Conservation (phyloP, 2,329 filamentous ascomycete species). For the Allantophomopsis cytisporea region DNA sequence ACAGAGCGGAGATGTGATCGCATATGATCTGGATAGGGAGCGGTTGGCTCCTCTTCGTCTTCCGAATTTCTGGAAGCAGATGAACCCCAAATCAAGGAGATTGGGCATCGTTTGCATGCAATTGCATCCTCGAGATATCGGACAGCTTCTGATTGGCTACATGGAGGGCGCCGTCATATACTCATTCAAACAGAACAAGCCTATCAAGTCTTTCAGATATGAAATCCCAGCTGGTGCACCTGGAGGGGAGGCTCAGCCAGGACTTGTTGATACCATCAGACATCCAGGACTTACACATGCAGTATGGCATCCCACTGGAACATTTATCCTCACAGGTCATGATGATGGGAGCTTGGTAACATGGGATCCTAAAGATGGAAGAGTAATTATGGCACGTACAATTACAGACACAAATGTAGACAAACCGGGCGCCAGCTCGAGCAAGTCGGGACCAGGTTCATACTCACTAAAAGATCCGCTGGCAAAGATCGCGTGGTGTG, state of each 20-base stretch:
- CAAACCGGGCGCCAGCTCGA: slow-evolving; percentile 37
- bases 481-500: slow-evolving; percentile 78
- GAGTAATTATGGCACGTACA: slow-evolving; percentile 71
- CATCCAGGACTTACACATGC: slow-evolving; percentile 70
- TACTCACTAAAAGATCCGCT: slow-evolving; percentile 60
- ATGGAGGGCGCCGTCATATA: slow-evolving; percentile 77
- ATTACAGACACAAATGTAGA: slow-evolving; percentile 63
- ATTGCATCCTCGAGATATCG: slow-evolving; percentile 84
- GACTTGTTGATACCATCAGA: slow-evolving; percentile 45
- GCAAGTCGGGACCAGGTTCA: slow-evolving; percentile 29
- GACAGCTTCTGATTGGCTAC: slow-evolving; percentile 85
- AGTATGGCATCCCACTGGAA: slow-evolving; percentile 79
- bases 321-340: slow-evolving; percentile 17
- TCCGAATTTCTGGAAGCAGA: slow-evolving; percentile 74
- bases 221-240: slow-evolving; percentile 68
- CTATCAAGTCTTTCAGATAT: slow-evolving; percentile 73
- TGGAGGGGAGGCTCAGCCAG: slow-evolving; percentile 53
- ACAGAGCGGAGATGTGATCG: slow-evolving; percentile 70
- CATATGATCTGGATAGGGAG: slow-evolving; percentile 86
- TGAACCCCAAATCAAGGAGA: slow-evolving; percentile 51
- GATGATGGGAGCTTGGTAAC: slow-evolving; percentile 77
- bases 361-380: slow-evolving; percentile 86
- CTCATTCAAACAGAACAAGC: slow-evolving; percentile 83
- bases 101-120: slow-evolving; percentile 62
- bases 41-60: slow-evolving; percentile 65